A percentile compares a stretch with the other conserved stretches of the same genome.
phyloP scores from a whole-genome alignment of 495 filamentous ascomycete genomes.

The Oidiodendron maius region DNA sequence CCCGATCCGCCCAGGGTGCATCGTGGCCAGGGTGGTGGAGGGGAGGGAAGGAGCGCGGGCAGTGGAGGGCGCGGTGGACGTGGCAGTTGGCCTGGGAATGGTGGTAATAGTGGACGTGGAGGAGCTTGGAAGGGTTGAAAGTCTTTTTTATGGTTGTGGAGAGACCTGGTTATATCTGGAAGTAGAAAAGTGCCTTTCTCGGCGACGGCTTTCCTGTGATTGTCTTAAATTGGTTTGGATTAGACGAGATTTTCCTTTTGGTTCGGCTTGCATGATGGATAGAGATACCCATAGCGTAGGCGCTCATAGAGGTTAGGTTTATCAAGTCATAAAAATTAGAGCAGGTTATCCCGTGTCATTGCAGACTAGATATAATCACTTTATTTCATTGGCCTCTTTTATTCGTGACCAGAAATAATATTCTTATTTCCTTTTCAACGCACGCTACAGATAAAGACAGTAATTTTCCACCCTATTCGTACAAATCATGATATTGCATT shows the following conservation, averaged over 20 bases:
- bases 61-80: slow-evolving; percentile 7
- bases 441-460: too few relatives aligned
- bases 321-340: background rate
- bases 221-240: background rate
- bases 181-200: too few relatives aligned
- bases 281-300: slow-evolving; percentile 20
- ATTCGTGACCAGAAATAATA: too few relatives aligned
- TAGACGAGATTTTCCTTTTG: background rate
- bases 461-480: too few relatives aligned
- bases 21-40: slow-evolving; percentile 9
- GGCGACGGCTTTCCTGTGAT: too few relatives aligned
- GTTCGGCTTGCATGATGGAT: background rate
- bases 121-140: background rate
- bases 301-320: slow-evolving; percentile 6
- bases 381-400: too few relatives aligned
- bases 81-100: background rate
- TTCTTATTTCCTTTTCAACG: too few relatives aligned
- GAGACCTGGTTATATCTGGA: background rate
- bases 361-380: too few relatives aligned
- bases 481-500: too few relatives aligned
- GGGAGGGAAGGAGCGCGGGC: slow-evolving; percentile 12
- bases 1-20: slow-evolving; percentile 18
- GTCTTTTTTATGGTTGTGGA: slow-evolving; percentile 4
- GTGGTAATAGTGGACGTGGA: slow-evolving; percentile 2
- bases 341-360: too few relatives aligned